Conservation (phyloP, 805 yeast genomes). For the Barnettozyma salicaria region DNA sequence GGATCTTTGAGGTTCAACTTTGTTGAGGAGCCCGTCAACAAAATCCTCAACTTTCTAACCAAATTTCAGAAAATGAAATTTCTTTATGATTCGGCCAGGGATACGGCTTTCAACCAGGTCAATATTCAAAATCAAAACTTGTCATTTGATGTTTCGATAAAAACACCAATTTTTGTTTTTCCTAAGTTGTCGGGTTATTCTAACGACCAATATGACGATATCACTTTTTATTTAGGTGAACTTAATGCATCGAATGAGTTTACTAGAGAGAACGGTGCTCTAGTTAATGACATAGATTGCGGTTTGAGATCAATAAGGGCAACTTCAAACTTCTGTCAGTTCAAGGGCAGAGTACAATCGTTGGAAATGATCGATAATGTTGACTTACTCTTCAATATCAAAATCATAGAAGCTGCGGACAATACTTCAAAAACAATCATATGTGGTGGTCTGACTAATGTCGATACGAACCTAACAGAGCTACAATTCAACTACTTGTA, state of each 20-base stretch:
- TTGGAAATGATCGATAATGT: constrained; percentile 62
- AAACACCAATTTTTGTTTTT: constrained; percentile 79
- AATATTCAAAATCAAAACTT: constrained; percentile 52
- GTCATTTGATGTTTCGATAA: constrained; percentile 63
- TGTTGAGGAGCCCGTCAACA: constrained; percentile 72
- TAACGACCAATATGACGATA: constrained; percentile 44
- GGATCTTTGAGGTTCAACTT: constrained; percentile 75
- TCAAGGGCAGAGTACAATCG: constrained; percentile 30
- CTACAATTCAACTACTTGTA: constrained; percentile 56
- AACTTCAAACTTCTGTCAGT: constrained; percentile 51
- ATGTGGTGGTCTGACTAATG: constrained; percentile 54
- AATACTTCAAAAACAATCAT: constrained; percentile 44
- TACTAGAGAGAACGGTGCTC: constrained; percentile 24
- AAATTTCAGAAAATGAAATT: constrained; percentile 81
- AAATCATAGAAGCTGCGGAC: constrained; percentile 40
- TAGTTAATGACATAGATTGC: constrained; percentile 52
- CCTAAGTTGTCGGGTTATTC: constrained; percentile 50
- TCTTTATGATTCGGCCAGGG: constrained; percentile 84
- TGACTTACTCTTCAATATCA: constrained; percentile 55
- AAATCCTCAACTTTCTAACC: constrained; percentile 58
- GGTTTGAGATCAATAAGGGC: constrained; percentile 71
- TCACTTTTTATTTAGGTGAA: constrained; percentile 79
- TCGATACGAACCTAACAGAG: constrained; percentile 65
- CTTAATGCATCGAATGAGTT: constrained; percentile 64
- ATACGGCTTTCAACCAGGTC: constrained; percentile 82